Conservation (phyloP, 768 basidiomycete genomes). For the Pleurotus tuber-regium region DNA sequence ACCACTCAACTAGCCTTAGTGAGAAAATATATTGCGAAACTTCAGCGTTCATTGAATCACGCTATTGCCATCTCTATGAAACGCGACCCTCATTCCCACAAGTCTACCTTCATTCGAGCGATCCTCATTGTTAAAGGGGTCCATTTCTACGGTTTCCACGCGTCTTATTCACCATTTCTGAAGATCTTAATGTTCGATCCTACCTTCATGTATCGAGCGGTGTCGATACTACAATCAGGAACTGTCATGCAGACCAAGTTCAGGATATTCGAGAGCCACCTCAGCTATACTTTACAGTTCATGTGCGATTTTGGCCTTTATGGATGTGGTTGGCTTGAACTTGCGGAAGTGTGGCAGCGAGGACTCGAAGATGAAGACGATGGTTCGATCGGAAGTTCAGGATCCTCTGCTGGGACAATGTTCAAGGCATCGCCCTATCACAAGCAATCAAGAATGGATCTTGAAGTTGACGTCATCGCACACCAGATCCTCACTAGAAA, state of each 20-base stretch:
- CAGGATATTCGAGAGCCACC: slow-evolving; percentile 84
- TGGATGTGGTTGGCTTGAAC: slow-evolving; percentile 88
- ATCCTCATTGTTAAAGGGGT: slow-evolving; percentile 90
- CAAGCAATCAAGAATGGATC: slow-evolving; percentile 60
- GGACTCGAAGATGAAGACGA: slow-evolving; percentile 35
- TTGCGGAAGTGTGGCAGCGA: slow-evolving; percentile 59
- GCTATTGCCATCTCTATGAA: slow-evolving; percentile 83
- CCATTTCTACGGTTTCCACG: slow-evolving; percentile 93
- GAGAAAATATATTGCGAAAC: slow-evolving; percentile 61
- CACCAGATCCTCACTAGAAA: slow-evolving; percentile 87
- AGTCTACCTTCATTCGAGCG: slow-evolving; percentile 65
- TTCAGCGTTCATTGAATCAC: slow-evolving; percentile 78
- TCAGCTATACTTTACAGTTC: slow-evolving; percentile 87
- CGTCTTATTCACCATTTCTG: slow-evolving; percentile 81
- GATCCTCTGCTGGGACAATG: slow-evolving; percentile 1
- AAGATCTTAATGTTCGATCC: slow-evolving; percentile 83
- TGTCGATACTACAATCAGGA: slow-evolving; percentile 78
- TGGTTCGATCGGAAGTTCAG: background rate
- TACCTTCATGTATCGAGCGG: slow-evolving; percentile 59
- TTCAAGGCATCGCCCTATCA: slow-evolving; percentile 57
- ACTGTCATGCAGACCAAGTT: slow-evolving; percentile 79
- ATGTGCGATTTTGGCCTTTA: slow-evolving; percentile 94
- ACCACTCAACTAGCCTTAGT: slow-evolving; percentile 61
- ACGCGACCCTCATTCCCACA: slow-evolving; percentile 59
- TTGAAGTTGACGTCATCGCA: slow-evolving; percentile 84